phyloP scores from a whole-genome alignment of 108 stramenopile genomes.

The Schizochytrium sp. region DNA sequence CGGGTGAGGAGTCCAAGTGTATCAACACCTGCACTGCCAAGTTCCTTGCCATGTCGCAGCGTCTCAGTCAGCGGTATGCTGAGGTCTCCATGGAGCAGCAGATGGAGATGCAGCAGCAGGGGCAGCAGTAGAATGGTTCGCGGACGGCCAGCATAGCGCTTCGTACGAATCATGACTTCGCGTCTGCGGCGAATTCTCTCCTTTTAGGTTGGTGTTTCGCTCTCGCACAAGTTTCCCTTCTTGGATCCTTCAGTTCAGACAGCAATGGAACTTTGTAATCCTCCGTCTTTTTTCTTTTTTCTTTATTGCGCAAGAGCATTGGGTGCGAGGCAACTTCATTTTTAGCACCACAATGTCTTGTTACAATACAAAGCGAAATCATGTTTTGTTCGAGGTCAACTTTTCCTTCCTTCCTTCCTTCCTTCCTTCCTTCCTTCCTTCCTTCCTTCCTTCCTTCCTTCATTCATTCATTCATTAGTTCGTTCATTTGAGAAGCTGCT shows the following conservation, averaged over 20 bases:
- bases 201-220: too few relatives aligned
- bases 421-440: neutral
- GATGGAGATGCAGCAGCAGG: slow-evolving; percentile 12
- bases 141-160: neutral
- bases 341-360: too few relatives aligned
- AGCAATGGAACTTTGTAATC: too few relatives aligned
- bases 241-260: too few relatives aligned
- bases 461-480: neutral
- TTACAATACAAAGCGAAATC: too few relatives aligned
- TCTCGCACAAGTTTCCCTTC: too few relatives aligned
- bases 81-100: slow-evolving; percentile 7
- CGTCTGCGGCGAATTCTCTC: neutral
- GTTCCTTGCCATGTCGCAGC: slow-evolving; percentile 10
- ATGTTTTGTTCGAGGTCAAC: too few relatives aligned
- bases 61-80: neutral
- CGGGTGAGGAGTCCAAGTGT: slow-evolving; percentile 6
- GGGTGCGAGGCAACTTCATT: too few relatives aligned
- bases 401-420: too few relatives aligned
- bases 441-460: neutral
- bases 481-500: neutral
- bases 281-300: too few relatives aligned
- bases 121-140: neutral
- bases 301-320: too few relatives aligned
- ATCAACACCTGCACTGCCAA: neutral
- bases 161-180: neutral